Evolutionary conservation across 345 rosid species (phyloP).

Genomic region (Psidium friedrichsthalianum): DNA sequence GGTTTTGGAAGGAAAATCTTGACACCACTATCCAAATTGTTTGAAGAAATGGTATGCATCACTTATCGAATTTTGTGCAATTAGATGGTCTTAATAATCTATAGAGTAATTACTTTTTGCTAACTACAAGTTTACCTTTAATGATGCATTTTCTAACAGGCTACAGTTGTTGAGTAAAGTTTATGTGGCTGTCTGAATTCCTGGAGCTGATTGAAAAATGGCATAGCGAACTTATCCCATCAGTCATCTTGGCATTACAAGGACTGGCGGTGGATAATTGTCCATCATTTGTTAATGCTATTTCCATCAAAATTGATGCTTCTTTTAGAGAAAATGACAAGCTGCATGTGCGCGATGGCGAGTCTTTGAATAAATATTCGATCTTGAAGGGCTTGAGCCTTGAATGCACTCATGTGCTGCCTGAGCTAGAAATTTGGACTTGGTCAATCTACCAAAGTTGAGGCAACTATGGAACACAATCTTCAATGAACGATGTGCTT

Average conservation of each 20-base stretch:
- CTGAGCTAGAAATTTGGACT: accelerated
- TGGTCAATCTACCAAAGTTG: neutral
- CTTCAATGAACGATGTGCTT: neutral
- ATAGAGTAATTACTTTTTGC: neutral
- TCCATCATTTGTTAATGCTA: neutral
- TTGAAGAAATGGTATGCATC: neutral
- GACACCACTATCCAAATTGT: neutral
- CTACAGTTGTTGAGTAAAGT: accelerated
- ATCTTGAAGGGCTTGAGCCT: neutral
- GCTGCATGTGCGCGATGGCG: neutral
- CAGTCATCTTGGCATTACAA: neutral
- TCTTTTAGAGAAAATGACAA: neutral
- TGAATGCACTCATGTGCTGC: accelerated
- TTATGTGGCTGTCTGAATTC: neutral
- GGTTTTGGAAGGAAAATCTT: neutral
- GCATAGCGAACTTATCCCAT: neutral
- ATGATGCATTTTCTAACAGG: neutral
- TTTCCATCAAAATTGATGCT: neutral
- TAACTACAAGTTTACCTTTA: neutral
- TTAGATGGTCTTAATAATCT: neutral
- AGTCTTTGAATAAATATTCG: neutral
- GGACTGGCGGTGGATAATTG: neutral
- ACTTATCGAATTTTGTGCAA: neutral
- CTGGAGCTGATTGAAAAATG: neutral
- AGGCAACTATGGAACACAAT: neutral